These are phyloP conservation scores for Colletotrichum theobromicola DNA, from an alignment of 2,329 filamentous ascomycete species.

Conservation along the genomic window DNA sequence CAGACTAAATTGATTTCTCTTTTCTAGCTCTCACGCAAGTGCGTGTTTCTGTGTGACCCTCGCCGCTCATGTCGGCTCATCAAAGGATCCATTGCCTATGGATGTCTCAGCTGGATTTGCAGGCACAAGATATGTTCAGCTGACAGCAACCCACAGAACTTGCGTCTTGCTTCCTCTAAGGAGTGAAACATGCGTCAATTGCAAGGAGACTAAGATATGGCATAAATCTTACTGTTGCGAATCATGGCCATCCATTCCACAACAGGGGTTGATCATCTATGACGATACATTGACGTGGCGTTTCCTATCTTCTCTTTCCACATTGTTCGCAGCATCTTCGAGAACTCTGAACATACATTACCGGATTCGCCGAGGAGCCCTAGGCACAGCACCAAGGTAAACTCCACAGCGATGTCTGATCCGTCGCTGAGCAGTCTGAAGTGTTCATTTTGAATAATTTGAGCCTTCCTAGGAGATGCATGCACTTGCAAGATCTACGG, in stretches of 20 bases:
- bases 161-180: neutral
- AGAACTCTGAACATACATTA: neutral
- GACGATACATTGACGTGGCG: neutral
- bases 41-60: neutral
- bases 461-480: neutral
- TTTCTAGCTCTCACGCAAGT: neutral
- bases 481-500: neutral
- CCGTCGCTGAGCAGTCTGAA: neutral
- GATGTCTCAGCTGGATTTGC: neutral
- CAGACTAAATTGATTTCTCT: neutral
- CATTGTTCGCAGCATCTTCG: neutral
- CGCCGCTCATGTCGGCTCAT: neutral
- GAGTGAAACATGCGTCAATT: neutral
- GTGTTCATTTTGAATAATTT: neutral
- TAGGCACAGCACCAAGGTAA: neutral
- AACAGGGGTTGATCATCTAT: neutral
- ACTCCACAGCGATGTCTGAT: neutral
- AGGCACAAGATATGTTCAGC: neutral
- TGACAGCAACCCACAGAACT: neutral
- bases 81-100: neutral
- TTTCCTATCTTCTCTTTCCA: neutral
- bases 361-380: neutral
- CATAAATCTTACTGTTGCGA: neutral
- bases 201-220: neutral
- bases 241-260: neutral